Percentiles rank a stretch among this genome's conserved stretches.
phyloP scores from a whole-genome alignment of 495 filamentous ascomycete species.

The Penicillium subrubescens region DNA sequence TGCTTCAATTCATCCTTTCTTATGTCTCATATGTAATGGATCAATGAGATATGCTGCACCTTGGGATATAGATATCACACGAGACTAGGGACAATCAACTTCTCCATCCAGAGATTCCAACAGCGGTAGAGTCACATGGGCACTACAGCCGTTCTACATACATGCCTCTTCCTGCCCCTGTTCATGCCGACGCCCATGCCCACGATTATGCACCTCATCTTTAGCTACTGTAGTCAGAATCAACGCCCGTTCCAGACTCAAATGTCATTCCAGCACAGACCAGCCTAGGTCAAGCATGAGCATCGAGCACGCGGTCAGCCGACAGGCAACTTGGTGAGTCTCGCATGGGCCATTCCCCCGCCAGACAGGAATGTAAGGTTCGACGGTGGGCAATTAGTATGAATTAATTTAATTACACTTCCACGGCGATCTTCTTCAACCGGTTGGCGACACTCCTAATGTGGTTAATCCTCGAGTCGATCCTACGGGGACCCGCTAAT shows the following conservation, averaged over 20 bases:
- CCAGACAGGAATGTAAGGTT: conserved; percentile 22
- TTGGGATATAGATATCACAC: neutral
- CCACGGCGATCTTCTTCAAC: conserved; percentile 8
- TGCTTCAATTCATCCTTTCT: neutral
- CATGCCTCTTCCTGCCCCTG: neutral
- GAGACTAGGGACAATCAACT: neutral
- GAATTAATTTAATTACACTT: neutral
- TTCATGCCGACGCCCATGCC: neutral
- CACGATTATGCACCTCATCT: neutral
- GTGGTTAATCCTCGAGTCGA: neutral
- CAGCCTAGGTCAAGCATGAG: neutral
- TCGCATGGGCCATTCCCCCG: conserved; percentile 22
- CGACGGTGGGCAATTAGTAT: conserved; percentile 9
- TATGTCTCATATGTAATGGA: neutral
- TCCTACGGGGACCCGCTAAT: conserved; percentile 6
- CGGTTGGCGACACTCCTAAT: neutral
- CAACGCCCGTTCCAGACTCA: neutral
- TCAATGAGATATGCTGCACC: neutral
- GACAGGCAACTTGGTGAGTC: conserved; percentile 8
- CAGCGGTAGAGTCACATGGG: neutral
- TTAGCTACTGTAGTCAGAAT: neutral
- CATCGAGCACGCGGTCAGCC: conserved; percentile 5
- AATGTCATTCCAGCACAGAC: conserved; percentile 10
- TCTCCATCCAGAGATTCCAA: neutral
- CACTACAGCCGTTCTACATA: neutral